Evolutionary conservation across 805 yeast genomes (phyloP), one percentile per base, ranked within the genome.

Genomic region (Saccharomyces mikatae): DNA sequence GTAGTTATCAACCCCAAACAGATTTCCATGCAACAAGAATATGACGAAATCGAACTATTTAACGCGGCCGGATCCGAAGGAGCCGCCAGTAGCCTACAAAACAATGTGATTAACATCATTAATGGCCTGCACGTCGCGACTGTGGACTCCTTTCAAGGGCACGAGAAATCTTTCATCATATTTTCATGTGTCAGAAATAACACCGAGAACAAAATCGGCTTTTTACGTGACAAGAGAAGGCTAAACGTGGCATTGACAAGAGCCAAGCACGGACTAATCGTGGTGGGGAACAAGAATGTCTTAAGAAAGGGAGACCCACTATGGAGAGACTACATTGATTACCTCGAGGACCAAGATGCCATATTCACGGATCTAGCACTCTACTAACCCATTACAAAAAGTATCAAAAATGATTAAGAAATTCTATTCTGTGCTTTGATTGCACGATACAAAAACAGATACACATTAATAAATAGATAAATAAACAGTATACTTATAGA

Each of bases 141-240:
- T 0, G 86, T 89, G n/a, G 97, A 89, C 69, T 94, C 96, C 1
- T 89, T 89, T 73, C 96, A 89, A 71, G 96, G 96, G 30, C 77
- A 96, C 62, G 96, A 89, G 63, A 89, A 88, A 71, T 90, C 87
- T 62, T 84, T 83, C 54, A 84, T 89, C 44, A 78, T 90, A 24
- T 74, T 89, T 56, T 82, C 94, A 2, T 81, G 94, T 63, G 96
- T 89, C 31, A 77, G 97, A 62, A 80, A 83, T 22, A 84, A 84
- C 62, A 55, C 58, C 27, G 67, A 68, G n/a, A 64, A 74, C 28
- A 80, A 75, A 54, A 79, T 84, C 55, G 89, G 90, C 28, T 84
- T 84, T 66, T 72, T 84, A 51, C 74, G 71, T 52, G 90, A 85
- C 62, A 69, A 71, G 47, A 72, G 89, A 63, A 74, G 90, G 63